Evolutionary conservation across 2,329 filamentous ascomycete genomes (phyloP), one percentile per base, ranked within the genome.

Genomic region (Cryphonectria parasitica): DNA sequence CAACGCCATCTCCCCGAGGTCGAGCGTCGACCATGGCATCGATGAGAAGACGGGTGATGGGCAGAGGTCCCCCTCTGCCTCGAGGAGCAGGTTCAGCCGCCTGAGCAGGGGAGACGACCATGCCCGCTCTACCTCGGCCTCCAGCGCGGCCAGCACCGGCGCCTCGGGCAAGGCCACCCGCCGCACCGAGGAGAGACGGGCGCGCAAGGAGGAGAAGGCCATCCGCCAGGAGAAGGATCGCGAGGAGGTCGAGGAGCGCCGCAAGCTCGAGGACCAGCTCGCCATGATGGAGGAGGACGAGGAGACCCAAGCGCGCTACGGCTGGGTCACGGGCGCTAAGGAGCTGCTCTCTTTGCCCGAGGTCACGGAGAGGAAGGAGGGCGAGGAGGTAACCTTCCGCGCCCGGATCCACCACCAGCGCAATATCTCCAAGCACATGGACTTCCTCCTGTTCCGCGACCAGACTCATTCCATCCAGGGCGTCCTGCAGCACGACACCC

Each of bases 391-490:
- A 65, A 81, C 83, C 69, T 94, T 95, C 81, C 88, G 89, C 56
- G 91, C 91, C 49, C 87, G 93, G 45, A 84, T 96, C 28, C 92
- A 95, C 79, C 93, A 94, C 69, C 86, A 96, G 71, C 90, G 95
- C 63, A 91, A 91, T 75, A 87, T 97, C 83, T 95, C 93, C 78
- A 87, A 92, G 75, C 91, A 92, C 75, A 85, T 97, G 45, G 92
- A 94, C 76, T 97, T 97, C 80, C 83, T 97, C 60, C 88, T 97
- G 71, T 91, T 97, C 77, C 91, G 95, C 69, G 93, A 97, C 81
- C 92, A 95, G 81, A 90, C 92, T 17, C 86, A 88, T 74, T 96
- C 94, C 34, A 89, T 97, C 66, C 95, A 98, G 80, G 94, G 93
- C 73, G 92, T 97, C 2, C 83, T 98, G 56, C 84, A 89, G 31